These are phyloP conservation scores for Coniophora puteana DNA, from an alignment of 1,284 basidiomycete genomes.

Conservation along the genomic window DNA sequence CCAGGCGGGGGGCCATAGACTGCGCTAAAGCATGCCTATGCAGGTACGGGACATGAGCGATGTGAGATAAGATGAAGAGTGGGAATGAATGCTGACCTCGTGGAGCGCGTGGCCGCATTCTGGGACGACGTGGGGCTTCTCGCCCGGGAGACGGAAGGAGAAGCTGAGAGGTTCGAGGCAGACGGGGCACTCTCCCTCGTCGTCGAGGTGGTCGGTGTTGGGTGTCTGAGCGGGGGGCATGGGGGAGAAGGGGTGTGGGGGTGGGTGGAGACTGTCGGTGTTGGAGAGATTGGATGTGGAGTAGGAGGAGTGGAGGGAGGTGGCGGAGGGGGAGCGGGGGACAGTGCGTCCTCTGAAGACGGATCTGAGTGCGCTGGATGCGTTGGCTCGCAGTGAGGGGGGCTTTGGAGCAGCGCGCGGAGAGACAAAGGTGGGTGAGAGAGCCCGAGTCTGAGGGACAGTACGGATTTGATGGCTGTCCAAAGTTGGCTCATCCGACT, in stretches of 20 bases:
- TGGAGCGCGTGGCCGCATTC: slow-evolving; percentile 97
- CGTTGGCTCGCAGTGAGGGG: slow-evolving; percentile 18
- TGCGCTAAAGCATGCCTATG: slow-evolving; percentile 88
- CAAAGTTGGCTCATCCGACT: slow-evolving; percentile 17
- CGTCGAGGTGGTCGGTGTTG: slow-evolving; percentile 55
- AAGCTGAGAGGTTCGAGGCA: slow-evolving; percentile 89
- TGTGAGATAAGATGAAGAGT: neutral
- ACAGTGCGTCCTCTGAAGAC: slow-evolving; percentile 32
- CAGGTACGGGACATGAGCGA: slow-evolving; percentile 7
- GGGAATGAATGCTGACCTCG: slow-evolving; percentile 55
- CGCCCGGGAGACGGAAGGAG: slow-evolving; percentile 83
- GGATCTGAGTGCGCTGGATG: slow-evolving; percentile 31
- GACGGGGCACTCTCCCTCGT: slow-evolving; percentile 86
- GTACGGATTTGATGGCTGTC: slow-evolving; percentile 19
- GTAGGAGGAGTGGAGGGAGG: slow-evolving; percentile 34
- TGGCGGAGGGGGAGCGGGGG: slow-evolving; percentile 29
- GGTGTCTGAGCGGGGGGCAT: slow-evolving; percentile 62
- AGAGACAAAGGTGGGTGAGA: slow-evolving; percentile 39
- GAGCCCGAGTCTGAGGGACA: slow-evolving; percentile 33
- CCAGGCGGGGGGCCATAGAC: slow-evolving; percentile 88
- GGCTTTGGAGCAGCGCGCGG: slow-evolving; percentile 36
- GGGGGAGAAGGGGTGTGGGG: slow-evolving; percentile 46
- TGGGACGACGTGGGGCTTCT: slow-evolving; percentile 95
- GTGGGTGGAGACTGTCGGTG: slow-evolving; percentile 18
- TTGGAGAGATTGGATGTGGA: slow-evolving; percentile 16